Evolutionary conservation across 306 rosid genomes (phyloP), one percentile per base, ranked within the genome.

Genomic region (Ammopiptanthus mongolicus): DNA sequence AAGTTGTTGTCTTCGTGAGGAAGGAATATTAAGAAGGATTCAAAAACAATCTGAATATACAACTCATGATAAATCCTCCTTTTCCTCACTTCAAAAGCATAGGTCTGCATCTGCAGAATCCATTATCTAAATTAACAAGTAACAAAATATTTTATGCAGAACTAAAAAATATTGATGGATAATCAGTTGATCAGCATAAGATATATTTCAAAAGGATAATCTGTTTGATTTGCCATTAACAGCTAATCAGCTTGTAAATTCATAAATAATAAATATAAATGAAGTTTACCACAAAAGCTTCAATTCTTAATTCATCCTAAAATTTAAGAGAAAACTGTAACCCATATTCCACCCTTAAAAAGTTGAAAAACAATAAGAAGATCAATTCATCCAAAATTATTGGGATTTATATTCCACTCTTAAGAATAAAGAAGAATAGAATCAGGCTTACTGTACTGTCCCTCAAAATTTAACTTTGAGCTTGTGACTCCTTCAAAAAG

Each of bases 391-490:
- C 55, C 21, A 48, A 5, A 48, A 48, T 5, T 14, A 1, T 48
- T 48, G 55, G 15, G 58, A 52, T 0, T 17, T 12, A 52, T 52
- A 52, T 52, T 18, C 58, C 28, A 0, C 58, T 2, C 59, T 8
- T n/a, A 48, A 15, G 55, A 48, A 62, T 10, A 3, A 63, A 36
- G 56, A 42, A 65, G 18, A 75, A 34, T 22, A 50, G 75, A 42
- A 44, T 37, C 73, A 65, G 3, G 46, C 11, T 60, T 31, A 17
- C n/a, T 42, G 46, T 8, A 57, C 61, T 31, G 34, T 41, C 37
- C 61, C 81, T 55, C 81, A 52, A 69, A 68, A 50, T 25, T 33
- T 55, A 74, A 57, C 11, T 25, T 68, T 14, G 46, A 71, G 23
- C 23, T 29, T 6, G 10, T 50, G 42, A 63, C 69, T 42, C 41